These are phyloP conservation scores for Hexamita inflata DNA, from an alignment of 208 protist genomes.

Conservation along the genomic window DNA sequence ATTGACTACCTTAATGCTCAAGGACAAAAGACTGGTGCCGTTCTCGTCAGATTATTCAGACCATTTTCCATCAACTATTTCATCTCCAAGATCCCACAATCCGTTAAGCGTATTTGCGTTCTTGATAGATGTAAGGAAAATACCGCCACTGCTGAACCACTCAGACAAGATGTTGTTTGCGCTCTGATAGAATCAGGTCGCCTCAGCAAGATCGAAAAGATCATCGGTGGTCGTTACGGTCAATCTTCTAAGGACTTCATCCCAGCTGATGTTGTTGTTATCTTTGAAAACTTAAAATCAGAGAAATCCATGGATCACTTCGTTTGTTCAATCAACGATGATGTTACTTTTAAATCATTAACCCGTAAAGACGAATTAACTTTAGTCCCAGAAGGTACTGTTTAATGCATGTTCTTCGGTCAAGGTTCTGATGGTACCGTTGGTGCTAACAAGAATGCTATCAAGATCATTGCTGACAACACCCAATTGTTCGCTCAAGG, in stretches of 20 bases:
- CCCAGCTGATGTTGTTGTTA: conserved; percentile 43
- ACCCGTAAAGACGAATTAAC: conserved; percentile 30
- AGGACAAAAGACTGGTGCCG: conserved; percentile 35
- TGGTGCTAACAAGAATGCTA: conserved; percentile 58
- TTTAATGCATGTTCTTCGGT: conserved; percentile 55
- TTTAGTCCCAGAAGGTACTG: conserved; percentile 42
- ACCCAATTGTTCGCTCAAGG: conserved; percentile 49
- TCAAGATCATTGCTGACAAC: conserved; percentile 56
- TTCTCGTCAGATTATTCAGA: conserved; percentile 29
- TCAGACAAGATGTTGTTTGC: conserved; percentile 54
- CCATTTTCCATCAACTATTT: conserved; percentile 29
- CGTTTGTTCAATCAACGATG: conserved; percentile 56
- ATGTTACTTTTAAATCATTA: conserved; percentile 53
- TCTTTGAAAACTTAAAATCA: conserved; percentile 55
- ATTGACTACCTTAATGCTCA: conserved; percentile 5
- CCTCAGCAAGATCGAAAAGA: too few relatives aligned
- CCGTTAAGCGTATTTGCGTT: conserved; percentile 10
- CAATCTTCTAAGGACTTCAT: conserved; percentile 60
- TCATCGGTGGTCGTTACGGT: conserved; percentile 56
- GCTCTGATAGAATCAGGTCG: conserved; percentile 36
- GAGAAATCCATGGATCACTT: conserved; percentile 51
- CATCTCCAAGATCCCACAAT: conserved; percentile 18
- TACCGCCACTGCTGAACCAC: conserved; percentile 47
- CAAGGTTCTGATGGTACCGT: conserved; percentile 59
- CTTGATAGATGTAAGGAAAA: conserved; percentile 46